A percentile compares a stretch with the other conserved stretches of the same genome.
These are phyloP conservation scores for Striga hermonthica DNA, from an alignment of 305 asterid species.

Conservation along the genomic window DNA sequence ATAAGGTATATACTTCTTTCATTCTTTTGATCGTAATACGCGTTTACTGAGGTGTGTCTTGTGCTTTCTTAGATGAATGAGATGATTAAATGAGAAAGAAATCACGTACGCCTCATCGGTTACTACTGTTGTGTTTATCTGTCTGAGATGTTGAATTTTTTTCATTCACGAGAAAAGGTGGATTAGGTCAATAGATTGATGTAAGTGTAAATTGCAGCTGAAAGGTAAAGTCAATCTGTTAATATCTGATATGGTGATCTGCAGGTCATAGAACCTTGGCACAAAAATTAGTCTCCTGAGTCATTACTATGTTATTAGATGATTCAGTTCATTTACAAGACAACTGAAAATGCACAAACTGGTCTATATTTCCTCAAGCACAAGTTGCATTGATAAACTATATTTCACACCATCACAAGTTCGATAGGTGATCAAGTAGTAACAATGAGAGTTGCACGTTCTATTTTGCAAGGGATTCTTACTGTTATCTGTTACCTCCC, in stretches of 20 bases:
- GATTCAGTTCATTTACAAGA: conserved; percentile 3
- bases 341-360: conserved; percentile 9
- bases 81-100: neutral
- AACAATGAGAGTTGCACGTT: too few species aligned
- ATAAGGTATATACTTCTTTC: conserved; percentile 54
- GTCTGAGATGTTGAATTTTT: neutral
- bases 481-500: too few species aligned
- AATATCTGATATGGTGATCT: conserved; percentile 14
- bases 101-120: conserved; percentile 11
- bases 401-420: conserved; percentile 9
- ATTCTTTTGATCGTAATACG: conserved; percentile 14
- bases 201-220: conserved; percentile 15
- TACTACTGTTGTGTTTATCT: neutral
- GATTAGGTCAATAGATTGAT: conserved; percentile 8
- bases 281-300: conserved; percentile 13
- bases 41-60: conserved; percentile 6
- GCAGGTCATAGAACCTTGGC: conserved; percentile 5
- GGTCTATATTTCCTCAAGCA: conserved; percentile 10
- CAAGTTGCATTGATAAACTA: conserved; percentile 11
- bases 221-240: conserved; percentile 6
- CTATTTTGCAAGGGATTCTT: too few species aligned
- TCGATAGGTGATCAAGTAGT: conserved; percentile 8
- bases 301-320: conserved; percentile 10
- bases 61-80: neutral
- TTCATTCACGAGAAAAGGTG: conserved; percentile 9